Evolutionary conservation across 1,284 basidiomycete genomes (phyloP), one percentile per base, ranked within the genome.

Genomic region (Leccinum solheimii): DNA sequence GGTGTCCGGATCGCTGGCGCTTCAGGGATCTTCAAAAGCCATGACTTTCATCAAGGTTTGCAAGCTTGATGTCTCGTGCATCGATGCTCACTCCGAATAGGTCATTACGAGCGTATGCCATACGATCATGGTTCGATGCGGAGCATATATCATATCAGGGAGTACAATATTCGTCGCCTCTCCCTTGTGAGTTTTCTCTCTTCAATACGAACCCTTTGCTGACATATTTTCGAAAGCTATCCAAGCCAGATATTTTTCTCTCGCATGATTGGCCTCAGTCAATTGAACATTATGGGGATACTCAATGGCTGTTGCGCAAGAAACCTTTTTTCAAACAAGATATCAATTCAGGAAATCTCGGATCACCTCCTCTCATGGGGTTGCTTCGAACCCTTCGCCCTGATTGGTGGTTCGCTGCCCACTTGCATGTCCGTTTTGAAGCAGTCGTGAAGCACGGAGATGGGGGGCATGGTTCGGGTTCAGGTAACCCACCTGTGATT

Each of bases 251-350:
- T 48, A 83, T 98, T 34, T 92, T 98, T 76, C 79, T 99, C 21
- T 97, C 95, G 1, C 97, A 99, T 74, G 97, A 99, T 77, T 99
- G 97, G 97, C 97, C 97, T 0, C 85, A 87, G 55, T 84, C 83
- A 1, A 96, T 99, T 64, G 93, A 91, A 62, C 86, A 87, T 21
- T 82, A 94, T 67, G 96, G 97, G 8, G 84, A 98, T 71, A 77
- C 87, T 2, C 69, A 73, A 3, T 79, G 69, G 16, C 81, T 99
- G 2, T 77, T 98, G 21, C 80, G 85, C 9, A 83, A 84, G 54
- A 99, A 98, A 75, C 86, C 89, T 0, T 95, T 91, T 78, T 92
- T 98, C 74, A 80, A 82, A 27, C 78, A 83, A 27, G 96, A 99
- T 76, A 83, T 91, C 63, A 75, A 84, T 32, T 80, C 80, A 8